Conservation (phyloP, 768 basidiomycete species). For the Termitomyces sp. region DNA sequence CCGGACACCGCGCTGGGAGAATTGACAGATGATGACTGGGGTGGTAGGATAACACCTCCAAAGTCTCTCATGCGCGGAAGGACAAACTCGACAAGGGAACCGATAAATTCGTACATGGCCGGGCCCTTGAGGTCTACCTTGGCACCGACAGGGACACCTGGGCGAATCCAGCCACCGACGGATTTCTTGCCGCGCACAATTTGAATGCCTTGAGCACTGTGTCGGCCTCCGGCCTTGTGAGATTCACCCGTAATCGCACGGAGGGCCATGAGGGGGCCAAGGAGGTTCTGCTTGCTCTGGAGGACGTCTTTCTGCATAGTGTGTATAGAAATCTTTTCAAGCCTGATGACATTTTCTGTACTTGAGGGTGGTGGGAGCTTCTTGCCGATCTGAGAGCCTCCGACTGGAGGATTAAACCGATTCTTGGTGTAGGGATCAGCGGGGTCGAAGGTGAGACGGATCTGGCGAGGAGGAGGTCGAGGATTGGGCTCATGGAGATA, state of each 20-base stretch:
- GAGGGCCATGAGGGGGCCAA: conserved; percentile 84
- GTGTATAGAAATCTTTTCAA: conserved; percentile 85
- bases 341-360: conserved; percentile 60
- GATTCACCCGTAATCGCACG: conserved; percentile 86
- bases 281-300: conserved; percentile 60
- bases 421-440: conserved; percentile 78
- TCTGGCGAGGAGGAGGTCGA: conserved; percentile 46
- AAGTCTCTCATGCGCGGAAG: conserved; percentile 93
- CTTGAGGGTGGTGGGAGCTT: conserved; percentile 62
- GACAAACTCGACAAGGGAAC: conserved; percentile 87
- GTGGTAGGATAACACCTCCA: conserved; percentile 75
- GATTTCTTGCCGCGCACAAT: conserved; percentile 64
- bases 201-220: conserved; percentile 70
- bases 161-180: conserved; percentile 80
- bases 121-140: conserved; percentile 89
- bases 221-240: conserved; percentile 63
- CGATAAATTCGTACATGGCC: conserved; percentile 93
- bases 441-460: conserved; percentile 69
- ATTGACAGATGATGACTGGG: conserved; percentile 59
- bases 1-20: conserved; percentile 79
- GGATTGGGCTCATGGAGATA: conserved; percentile 71
- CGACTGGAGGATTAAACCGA: conserved; percentile 69
- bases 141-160: conserved; percentile 75
- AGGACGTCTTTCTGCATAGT: conserved; percentile 81
- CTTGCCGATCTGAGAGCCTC: conserved; percentile 63